Evolutionary conservation across 148 eudicot species (phyloP), one percentile per base, ranked within the genome.

Genomic region (Vaccinium darrowii): DNA sequence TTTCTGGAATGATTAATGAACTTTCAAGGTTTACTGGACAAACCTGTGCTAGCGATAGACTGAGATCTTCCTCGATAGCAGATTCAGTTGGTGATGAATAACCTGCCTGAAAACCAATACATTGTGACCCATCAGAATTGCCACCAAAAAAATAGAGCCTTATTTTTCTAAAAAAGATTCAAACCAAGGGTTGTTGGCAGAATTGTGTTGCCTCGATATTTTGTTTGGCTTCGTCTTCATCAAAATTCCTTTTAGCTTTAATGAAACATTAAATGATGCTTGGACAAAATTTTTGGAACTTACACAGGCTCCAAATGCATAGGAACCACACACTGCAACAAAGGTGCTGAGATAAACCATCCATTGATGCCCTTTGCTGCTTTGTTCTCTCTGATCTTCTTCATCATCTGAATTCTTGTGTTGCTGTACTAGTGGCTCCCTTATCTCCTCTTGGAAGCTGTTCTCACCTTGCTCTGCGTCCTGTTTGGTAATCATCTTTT

Each of bases 241-340:
- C 27, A 33, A 51, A 18, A 49, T n/a, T 72, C 57, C 72, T 80
- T 72, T 53, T 43, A 76, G 67, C 21, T 36, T 8, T 3, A 62
- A 50, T 19, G 30, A 25, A 9, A 23, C 25, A 77, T 25, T 2
- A 51, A 83, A 36, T 33, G 23, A 57, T 73, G 63, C 27, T 50
- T 11, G 71, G 10, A 25, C 1, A 51, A 74, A 39, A 15, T 67
- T 14, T 7, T 57, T 1, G 60, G 6, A 0, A 88, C 98, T 86
- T 90, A 96, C 99, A 81, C 95, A 94, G 75, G 91, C 88, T 81
- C 99, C 99, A 85, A 96, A 96, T 50, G 90, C 94, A 86, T 90
- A 96, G 84, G 99, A 94, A 71, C 99, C 99, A 86, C 97, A 96
- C 43, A 96, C 94, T n/a, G 98, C 98, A 76, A 93, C 95, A 76